Percentiles rank a stretch among this genome's conserved stretches.
Evolutionary conservation across 768 basidiomycete species (phyloP).

Genomic region (Gloeostereum incarnatum): DNA sequence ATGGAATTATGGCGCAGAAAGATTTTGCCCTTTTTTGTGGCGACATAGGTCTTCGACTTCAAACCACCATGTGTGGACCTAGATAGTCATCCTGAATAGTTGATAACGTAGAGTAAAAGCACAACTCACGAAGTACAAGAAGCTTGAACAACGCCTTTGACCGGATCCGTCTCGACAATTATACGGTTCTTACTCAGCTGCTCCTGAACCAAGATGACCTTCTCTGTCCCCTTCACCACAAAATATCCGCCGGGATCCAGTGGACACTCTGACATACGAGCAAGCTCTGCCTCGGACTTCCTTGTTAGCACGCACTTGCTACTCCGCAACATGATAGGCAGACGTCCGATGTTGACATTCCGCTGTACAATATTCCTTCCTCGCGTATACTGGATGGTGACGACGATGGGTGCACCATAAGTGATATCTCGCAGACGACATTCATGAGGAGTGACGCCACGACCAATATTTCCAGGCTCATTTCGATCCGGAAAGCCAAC

Average conservation of each 20-base stretch:
- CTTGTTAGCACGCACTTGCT: slow-evolving; percentile 89
- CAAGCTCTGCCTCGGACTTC: slow-evolving; percentile 69
- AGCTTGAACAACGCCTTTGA: slow-evolving; percentile 87
- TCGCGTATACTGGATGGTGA: slow-evolving; percentile 91
- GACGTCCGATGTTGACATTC: slow-evolving; percentile 80
- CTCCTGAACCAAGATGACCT: slow-evolving; percentile 98
- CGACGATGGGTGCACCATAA: slow-evolving; percentile 87
- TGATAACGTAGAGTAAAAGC: slow-evolving; percentile 1
- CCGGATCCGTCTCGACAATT: slow-evolving; percentile 90
- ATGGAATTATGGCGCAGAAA: slow-evolving; percentile 97
- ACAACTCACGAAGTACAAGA: slow-evolving; percentile 87
- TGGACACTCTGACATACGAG: slow-evolving; percentile 95
- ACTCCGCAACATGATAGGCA: slow-evolving; percentile 96
- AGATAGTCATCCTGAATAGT: slow-evolving; percentile 8
- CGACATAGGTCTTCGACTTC: slow-evolving; percentile 97
- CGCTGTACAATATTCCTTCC: slow-evolving; percentile 84
- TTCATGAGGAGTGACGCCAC: slow-evolving; percentile 90
- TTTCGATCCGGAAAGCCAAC: slow-evolving; percentile 89
- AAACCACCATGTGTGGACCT: slow-evolving; percentile 77
- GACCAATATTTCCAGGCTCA: slow-evolving; percentile 71
- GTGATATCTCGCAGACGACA: slow-evolving; percentile 94
- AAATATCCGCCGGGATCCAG: slow-evolving; percentile 99
- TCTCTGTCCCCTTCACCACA: slow-evolving; percentile 98
- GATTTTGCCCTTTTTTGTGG: slow-evolving; percentile 90
- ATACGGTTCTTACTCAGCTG: slow-evolving; percentile 99